Evolutionary conservation across 345 rosid genomes (phyloP).

Genomic region (Isatis tinctoria): DNA sequence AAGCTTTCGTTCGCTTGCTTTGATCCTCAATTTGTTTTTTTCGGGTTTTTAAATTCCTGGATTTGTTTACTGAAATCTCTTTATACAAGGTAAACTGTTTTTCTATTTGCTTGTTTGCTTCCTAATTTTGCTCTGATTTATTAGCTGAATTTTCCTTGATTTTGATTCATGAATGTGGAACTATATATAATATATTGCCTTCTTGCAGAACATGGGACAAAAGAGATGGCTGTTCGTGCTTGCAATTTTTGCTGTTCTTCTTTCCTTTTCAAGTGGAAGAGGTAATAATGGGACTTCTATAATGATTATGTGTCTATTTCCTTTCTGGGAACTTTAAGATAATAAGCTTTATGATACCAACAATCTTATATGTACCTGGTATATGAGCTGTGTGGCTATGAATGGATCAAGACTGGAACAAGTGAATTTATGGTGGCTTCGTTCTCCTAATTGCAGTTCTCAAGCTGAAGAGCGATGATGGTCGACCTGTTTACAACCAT

Average conservation of each 20-base stretch:
- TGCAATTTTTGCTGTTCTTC: constrained; percentile 30
- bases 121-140: background rate
- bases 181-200: background rate
- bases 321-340: background rate
- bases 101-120: background rate
- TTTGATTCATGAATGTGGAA: background rate
- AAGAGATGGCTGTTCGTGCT: constrained; percentile 34
- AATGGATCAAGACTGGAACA: background rate
- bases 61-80: background rate
- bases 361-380: background rate
- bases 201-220: constrained; percentile 43
- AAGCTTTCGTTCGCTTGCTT: background rate
- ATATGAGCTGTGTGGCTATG: background rate
- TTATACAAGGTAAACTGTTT: background rate
- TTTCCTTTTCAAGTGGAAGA: constrained; percentile 40
- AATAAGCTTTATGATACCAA: background rate
- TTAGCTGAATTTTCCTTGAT: background rate
- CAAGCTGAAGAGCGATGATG: constrained; percentile 36
- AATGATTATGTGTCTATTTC: background rate
- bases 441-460: constrained; percentile 42
- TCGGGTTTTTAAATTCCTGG: background rate
- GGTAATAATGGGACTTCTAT: constrained; percentile 30
- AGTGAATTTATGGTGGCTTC: background rate
- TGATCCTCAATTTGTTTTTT: background rate
- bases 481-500: constrained; percentile 57